phyloP scores from a whole-genome alignment of 1,284 basidiomycete species.

The Psilocybe mexicana region DNA sequence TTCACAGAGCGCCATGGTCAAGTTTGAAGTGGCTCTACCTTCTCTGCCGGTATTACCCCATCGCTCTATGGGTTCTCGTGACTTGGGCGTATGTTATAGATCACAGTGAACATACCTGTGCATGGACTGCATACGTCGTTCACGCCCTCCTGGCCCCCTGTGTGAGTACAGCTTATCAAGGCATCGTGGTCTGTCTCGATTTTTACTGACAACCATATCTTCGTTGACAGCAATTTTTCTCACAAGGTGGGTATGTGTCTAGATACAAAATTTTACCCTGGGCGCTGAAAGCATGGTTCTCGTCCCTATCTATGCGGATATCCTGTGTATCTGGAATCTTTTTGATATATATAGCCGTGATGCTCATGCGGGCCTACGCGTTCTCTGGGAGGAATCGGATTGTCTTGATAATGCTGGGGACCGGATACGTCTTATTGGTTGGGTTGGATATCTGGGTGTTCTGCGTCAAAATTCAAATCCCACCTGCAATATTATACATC shows the following conservation, averaged over 20 bases:
- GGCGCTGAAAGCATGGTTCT: neutral
- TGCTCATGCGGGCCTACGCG: conserved; percentile 39
- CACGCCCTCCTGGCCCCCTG: conserved; percentile 33
- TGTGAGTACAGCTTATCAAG: conserved; percentile 23
- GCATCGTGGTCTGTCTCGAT: too few species aligned
- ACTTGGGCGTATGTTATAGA: conserved; percentile 34
- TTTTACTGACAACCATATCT: neutral
- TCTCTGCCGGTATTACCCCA: conserved; percentile 37
- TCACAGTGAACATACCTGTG: conserved; percentile 27
- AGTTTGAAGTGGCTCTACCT: conserved; percentile 39
- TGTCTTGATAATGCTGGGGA: conserved; percentile 32
- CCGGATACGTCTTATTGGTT: conserved; percentile 31
- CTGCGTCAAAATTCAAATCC: conserved; percentile 22
- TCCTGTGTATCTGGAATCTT: too few species aligned
- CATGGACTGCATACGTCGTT: conserved; percentile 24
- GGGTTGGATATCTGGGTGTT: conserved; percentile 38
- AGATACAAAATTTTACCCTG: neutral
- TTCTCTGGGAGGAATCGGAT: conserved; percentile 32
- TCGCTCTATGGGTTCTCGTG: conserved; percentile 31
- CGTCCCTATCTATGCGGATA: too few species aligned
- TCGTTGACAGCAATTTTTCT: conserved; percentile 27
- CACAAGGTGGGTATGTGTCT: conserved; percentile 22
- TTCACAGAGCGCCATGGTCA: conserved; percentile 36
- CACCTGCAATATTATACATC: conserved; percentile 20
- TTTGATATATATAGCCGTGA: conserved; percentile 29